Percentiles rank a stretch among this genome's conserved stretches.
phyloP scores from a whole-genome alignment of 331 rosid species.

The Rhamnella rubrinervis region DNA sequence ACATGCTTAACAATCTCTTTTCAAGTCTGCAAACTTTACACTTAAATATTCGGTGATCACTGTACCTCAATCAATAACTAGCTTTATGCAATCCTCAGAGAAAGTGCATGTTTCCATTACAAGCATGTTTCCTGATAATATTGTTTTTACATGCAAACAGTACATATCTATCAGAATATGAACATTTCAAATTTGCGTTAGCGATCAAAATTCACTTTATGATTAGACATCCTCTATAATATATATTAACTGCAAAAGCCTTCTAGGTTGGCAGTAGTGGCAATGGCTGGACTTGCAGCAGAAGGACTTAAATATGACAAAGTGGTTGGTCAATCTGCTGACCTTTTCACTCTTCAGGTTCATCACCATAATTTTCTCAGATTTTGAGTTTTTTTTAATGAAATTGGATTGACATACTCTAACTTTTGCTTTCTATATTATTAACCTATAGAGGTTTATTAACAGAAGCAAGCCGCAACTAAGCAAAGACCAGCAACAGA shows the following conservation, averaged over 20 bases:
- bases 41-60: too few relatives aligned
- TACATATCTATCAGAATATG: not conserved
- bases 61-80: not conserved
- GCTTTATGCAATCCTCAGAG: not conserved
- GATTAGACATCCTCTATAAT: not conserved
- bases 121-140: too few relatives aligned
- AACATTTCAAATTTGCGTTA: not conserved
- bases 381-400: not conserved
- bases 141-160: too few relatives aligned
- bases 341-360: constrained; percentile 91
- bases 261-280: constrained; percentile 78
- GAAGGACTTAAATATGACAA: constrained; percentile 90
- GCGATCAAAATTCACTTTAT: too few relatives aligned
- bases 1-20: not conserved
- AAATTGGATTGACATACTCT: not conserved
- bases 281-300: constrained; percentile 97
- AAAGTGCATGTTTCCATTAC: not conserved
- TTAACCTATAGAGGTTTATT: constrained; percentile 59
- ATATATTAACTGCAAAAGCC: not conserved
- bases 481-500: constrained; percentile 91
- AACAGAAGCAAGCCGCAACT: constrained; percentile 87
- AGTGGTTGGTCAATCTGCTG: constrained; percentile 94
- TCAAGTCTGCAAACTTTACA: too few relatives aligned
- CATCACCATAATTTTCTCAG: constrained; percentile 1
- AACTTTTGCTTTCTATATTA: not conserved